A percentile compares a stretch with the other conserved stretches of the same genome.
Evolutionary conservation across 2,329 filamentous ascomycete species (phyloP).

Genomic region (Penicillium digitatum): DNA sequence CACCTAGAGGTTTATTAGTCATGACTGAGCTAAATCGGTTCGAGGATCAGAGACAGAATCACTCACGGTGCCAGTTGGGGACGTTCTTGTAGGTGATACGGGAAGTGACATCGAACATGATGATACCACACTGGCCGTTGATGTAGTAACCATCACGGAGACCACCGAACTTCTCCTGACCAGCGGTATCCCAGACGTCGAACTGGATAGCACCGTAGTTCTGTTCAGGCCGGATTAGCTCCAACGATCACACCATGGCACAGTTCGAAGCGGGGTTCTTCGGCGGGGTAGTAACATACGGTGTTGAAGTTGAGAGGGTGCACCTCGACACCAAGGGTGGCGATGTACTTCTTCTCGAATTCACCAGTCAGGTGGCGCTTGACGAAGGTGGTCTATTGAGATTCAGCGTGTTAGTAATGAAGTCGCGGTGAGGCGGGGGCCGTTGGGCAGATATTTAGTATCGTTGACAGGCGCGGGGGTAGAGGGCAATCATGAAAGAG

Average conservation of each 20-base stretch:
- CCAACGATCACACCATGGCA: conserved; percentile 12
- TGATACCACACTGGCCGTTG: conserved; percentile 99
- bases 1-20: conserved; percentile 55
- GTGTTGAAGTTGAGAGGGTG: conserved; percentile 97
- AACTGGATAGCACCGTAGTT: conserved; percentile 97
- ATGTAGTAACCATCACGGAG: conserved; percentile 99
- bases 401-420: conserved; percentile 24
- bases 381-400: conserved; percentile 89
- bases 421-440: conserved; percentile 14
- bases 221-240: conserved; percentile 41
- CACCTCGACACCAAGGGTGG: conserved; percentile 98
- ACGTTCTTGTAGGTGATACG: conserved; percentile 99
- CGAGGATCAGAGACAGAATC: neutral
- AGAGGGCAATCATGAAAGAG: conserved; percentile 8
- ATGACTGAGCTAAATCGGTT: conserved; percentile 3
- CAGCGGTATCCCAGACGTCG: conserved; percentile 98
- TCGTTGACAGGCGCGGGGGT: conserved; percentile 28
- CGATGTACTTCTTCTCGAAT: conserved; percentile 99
- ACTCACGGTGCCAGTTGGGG: conserved; percentile 99
- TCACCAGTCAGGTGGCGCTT: conserved; percentile 99
- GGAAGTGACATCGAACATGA: conserved; percentile 99
- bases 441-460: conserved; percentile 26
- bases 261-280: conserved; percentile 30
- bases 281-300: conserved; percentile 68
- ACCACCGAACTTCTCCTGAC: conserved; percentile 99